Evolutionary conservation across 2,329 filamentous ascomycete genomes (phyloP).

Genomic region (Aspergillus awamori): DNA sequence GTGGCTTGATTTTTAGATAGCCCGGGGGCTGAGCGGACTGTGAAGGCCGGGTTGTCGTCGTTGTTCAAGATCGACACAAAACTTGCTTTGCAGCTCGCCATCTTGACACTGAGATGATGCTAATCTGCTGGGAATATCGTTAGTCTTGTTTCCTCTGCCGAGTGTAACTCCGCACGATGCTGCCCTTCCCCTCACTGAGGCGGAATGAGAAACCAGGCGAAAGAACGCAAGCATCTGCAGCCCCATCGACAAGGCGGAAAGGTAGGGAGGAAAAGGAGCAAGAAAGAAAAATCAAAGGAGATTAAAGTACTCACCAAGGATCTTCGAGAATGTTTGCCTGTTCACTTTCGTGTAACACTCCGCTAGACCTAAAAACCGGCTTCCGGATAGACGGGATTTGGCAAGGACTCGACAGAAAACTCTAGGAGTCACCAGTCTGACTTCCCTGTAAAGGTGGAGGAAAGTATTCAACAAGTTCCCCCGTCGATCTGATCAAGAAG

Average conservation of each 20-base stretch:
- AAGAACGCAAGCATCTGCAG: neutral
- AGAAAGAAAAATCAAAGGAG: conserved; percentile 8
- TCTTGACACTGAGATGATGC: conserved; percentile 18
- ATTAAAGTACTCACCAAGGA: conserved; percentile 32
- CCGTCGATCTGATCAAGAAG: conserved; percentile 14
- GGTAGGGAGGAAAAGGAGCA: conserved; percentile 14
- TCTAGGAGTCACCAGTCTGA: conserved; percentile 17
- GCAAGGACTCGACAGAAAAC: conserved; percentile 23
- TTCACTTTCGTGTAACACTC: conserved; percentile 36
- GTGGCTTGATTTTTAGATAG: conserved; percentile 26
- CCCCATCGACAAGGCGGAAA: neutral
- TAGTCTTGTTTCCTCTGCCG: neutral
- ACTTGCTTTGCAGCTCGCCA: conserved; percentile 38
- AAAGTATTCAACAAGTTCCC: conserved; percentile 6
- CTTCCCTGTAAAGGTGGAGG: conserved; percentile 12
- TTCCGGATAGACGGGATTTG: conserved; percentile 25
- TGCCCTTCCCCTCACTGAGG: neutral
- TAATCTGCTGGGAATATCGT: neutral
- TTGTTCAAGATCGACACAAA: conserved; percentile 52
- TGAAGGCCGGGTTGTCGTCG: conserved; percentile 51
- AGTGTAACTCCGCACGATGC: neutral
- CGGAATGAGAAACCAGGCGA: neutral
- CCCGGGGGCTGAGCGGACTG: conserved; percentile 40
- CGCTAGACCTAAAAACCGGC: conserved; percentile 32
- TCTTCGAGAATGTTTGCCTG: conserved; percentile 38